Conservation (phyloP, 2,329 filamentous ascomycete genomes). For the Colletotrichum euphorbiae region DNA sequence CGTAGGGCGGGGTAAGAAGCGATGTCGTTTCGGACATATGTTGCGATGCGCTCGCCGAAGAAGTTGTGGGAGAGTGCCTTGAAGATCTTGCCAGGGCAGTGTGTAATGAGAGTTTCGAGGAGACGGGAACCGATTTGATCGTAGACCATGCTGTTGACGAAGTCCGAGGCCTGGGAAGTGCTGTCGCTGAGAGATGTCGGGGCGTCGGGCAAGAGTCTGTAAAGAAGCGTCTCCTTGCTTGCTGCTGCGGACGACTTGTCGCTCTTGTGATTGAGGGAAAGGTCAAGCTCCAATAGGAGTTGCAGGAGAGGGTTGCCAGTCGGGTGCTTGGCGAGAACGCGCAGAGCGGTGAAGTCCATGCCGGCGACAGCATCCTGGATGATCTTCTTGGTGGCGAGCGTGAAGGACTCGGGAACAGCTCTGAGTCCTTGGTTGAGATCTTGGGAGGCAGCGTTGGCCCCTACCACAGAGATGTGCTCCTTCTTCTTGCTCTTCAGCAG, state of each 20-base stretch:
- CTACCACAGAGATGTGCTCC: slow-evolving; percentile 78
- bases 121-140: slow-evolving; percentile 91
- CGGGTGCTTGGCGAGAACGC: slow-evolving; percentile 87
- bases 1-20: slow-evolving; percentile 88
- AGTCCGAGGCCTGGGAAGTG: slow-evolving; percentile 77
- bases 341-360: slow-evolving; percentile 83
- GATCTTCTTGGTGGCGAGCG: slow-evolving; percentile 81
- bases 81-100: slow-evolving; percentile 89
- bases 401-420: slow-evolving; percentile 83
- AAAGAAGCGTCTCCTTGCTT: slow-evolving; percentile 69
- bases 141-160: slow-evolving; percentile 89
- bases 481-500: slow-evolving; percentile 94
- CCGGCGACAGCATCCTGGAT: slow-evolving; percentile 80
- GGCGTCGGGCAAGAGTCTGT: slow-evolving; percentile 81
- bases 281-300: slow-evolving; percentile 86
- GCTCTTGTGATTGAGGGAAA: slow-evolving; percentile 75
- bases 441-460: slow-evolving; percentile 57
- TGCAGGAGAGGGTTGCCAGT: slow-evolving; percentile 95
- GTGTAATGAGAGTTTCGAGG: slow-evolving; percentile 85
- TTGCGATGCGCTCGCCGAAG: slow-evolving; percentile 83
- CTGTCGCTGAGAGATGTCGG: slow-evolving; percentile 77
- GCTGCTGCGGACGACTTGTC: slow-evolving; percentile 66
- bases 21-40: slow-evolving; percentile 87
- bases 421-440: slow-evolving; percentile 55
- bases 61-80: slow-evolving; percentile 85